Evolutionary conservation across 2,329 filamentous ascomycete genomes (phyloP).

Genomic region (Paecilomyces sp.): DNA sequence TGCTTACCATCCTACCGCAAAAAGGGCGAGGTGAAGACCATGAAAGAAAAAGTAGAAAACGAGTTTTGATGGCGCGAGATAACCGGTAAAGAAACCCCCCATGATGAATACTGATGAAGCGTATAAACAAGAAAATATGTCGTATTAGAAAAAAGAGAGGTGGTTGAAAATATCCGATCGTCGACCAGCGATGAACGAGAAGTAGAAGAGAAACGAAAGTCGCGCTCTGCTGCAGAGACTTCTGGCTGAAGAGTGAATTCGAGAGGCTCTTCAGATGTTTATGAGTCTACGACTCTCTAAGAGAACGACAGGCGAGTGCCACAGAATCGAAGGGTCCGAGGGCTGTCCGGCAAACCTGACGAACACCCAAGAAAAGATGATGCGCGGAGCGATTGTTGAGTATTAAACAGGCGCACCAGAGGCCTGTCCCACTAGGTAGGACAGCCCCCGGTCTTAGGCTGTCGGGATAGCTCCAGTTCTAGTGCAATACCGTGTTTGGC

Average conservation of each 20-base stretch:
- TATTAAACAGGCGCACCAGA: not conserved
- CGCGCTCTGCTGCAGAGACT: not conserved
- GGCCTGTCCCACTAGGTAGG: not conserved
- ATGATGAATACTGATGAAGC: conserved; percentile 40
- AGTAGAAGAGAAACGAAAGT: conserved; percentile 2
- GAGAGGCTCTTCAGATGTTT: not conserved
- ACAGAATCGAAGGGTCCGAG: not conserved
- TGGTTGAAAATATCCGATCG: conserved; percentile 2
- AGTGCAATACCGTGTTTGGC: not conserved
- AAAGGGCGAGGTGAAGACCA: conserved; percentile 69
- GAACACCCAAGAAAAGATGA: not conserved
- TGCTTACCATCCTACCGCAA: conserved; percentile 75
- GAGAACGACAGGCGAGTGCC: not conserved
- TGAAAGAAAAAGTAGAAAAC: conserved; percentile 78
- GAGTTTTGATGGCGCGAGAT: conserved; percentile 64
- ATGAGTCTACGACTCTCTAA: not conserved
- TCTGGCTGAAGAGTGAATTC: not conserved
- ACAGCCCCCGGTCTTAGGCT: not conserved
- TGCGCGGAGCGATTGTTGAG: not conserved
- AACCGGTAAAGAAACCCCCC: conserved; percentile 34
- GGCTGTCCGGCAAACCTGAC: conserved; percentile 1
- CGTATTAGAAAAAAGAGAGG: not conserved
- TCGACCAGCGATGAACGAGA: conserved; percentile 13
- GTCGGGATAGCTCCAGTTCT: not conserved
- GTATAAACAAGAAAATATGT: conserved; percentile 2